These are phyloP conservation scores for Hordeum pubiflorum DNA, from an alignment of 202 grass and related monocot genomes.

Conservation along the genomic window DNA sequence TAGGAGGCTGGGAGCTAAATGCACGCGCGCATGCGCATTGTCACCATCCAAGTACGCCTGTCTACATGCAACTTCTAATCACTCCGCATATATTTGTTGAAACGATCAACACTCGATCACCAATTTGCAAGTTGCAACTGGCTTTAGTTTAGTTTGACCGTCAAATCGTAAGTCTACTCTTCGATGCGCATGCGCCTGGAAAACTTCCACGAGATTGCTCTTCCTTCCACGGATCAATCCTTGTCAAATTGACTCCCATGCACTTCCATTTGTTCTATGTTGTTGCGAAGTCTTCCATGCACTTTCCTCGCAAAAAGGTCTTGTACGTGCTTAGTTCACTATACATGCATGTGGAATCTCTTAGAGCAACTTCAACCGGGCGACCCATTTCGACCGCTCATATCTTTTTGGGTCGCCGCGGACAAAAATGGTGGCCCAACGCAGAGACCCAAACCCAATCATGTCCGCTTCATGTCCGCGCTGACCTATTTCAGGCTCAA, in stretches of 20 bases:
- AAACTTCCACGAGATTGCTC: background rate
- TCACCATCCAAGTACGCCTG: background rate
- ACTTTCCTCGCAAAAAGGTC: background rate
- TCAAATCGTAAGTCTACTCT: background rate
- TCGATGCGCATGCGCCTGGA: background rate
- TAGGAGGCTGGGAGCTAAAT: background rate
- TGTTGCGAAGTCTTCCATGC: background rate
- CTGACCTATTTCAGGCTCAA: too few species aligned
- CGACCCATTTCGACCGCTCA: too few species aligned
- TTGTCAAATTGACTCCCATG: background rate
- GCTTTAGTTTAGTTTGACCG: background rate
- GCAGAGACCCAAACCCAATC: too few species aligned
- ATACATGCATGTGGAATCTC: background rate
- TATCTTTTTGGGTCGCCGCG: too few species aligned
- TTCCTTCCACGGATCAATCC: background rate
- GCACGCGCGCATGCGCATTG: slow-evolving; percentile 16
- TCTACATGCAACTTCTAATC: background rate
- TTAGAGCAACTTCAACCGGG: too few species aligned
- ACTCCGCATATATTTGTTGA: background rate
- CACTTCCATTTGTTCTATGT: background rate
- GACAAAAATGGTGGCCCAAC: too few species aligned
- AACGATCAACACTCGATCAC: slow-evolving; percentile 9
- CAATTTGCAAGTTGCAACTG: background rate
- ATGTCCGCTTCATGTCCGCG: too few species aligned
- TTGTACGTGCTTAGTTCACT: background rate